Percentiles rank a stretch among this genome's conserved stretches.
These are phyloP conservation scores for Haematococcus lacustris DNA, from an alignment of 139 green algal genomes.

Conservation along the genomic window DNA sequence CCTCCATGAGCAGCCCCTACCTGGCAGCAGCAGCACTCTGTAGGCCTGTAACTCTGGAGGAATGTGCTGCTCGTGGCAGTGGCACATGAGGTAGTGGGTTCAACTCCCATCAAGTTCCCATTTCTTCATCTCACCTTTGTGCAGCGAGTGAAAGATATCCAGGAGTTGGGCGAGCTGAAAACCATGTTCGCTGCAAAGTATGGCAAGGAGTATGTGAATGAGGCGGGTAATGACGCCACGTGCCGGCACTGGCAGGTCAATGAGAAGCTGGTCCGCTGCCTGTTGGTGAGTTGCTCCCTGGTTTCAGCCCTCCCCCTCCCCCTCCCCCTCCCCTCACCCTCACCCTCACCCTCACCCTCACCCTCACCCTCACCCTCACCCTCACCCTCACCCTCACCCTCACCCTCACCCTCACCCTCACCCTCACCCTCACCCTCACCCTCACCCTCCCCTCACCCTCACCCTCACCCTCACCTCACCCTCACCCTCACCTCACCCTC, in stretches of 20 bases:
- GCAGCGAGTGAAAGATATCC: slow-evolving; percentile 43
- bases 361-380: too few relatives aligned
- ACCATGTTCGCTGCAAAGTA: slow-evolving; percentile 62
- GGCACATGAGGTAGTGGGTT: background rate
- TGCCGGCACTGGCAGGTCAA: slow-evolving; percentile 25
- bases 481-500: too few relatives aligned
- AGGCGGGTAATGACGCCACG: slow-evolving; percentile 18
- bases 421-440: background rate
- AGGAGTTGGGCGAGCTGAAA: slow-evolving; percentile 51
- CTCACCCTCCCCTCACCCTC: background rate
- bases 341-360: background rate
- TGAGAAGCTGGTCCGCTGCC: slow-evolving; percentile 28
- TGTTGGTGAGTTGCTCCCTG: slow-evolving; percentile 9
- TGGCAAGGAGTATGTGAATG: slow-evolving; percentile 30
- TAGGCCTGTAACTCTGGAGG: background rate
- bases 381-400: background rate
- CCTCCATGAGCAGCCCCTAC: background rate
- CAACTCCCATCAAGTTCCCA: background rate
- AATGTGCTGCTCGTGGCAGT: background rate
- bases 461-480: background rate
- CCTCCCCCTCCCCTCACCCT: background rate
- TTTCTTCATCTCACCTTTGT: background rate
- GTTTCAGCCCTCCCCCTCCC: background rate
- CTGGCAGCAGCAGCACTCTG: background rate
- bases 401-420: background rate